Percentiles rank a stretch among this genome's conserved stretches.
Evolutionary conservation across 2,329 filamentous ascomycete species (phyloP).

Genomic region (Endocalyx cinctus): DNA sequence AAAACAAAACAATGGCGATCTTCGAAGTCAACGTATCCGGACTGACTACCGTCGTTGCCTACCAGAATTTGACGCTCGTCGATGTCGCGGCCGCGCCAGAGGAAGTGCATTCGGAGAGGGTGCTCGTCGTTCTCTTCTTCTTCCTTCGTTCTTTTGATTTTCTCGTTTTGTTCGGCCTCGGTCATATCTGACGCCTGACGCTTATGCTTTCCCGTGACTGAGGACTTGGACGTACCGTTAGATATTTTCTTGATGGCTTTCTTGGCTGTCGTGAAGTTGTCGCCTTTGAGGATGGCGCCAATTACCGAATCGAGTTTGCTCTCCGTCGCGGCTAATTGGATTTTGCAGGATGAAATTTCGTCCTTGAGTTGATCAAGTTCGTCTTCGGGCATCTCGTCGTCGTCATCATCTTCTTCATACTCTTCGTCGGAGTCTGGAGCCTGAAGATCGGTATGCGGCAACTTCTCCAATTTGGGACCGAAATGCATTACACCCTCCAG

Average conservation of each 20-base stretch:
- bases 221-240: neutral
- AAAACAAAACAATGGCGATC: neutral
- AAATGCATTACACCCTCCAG: neutral
- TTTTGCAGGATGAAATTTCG: neutral
- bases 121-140: neutral
- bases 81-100: neutral
- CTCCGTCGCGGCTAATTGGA: neutral
- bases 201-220: neutral
- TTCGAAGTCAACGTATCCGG: neutral
- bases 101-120: neutral
- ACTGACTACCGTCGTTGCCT: neutral
- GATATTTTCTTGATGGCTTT: neutral
- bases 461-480: neutral
- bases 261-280: too few relatives aligned
- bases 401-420: constrained; percentile 23
- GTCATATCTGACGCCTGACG: neutral
- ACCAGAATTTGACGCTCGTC: neutral
- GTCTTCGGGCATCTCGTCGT: constrained; percentile 43
- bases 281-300: neutral
- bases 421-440: neutral
- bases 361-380: neutral
- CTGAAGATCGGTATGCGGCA: neutral
- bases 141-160: neutral
- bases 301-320: neutral
- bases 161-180: neutral